Conservation (phyloP, 1,284 basidiomycete genomes). For the Ganoderma leucocontextum region DNA sequence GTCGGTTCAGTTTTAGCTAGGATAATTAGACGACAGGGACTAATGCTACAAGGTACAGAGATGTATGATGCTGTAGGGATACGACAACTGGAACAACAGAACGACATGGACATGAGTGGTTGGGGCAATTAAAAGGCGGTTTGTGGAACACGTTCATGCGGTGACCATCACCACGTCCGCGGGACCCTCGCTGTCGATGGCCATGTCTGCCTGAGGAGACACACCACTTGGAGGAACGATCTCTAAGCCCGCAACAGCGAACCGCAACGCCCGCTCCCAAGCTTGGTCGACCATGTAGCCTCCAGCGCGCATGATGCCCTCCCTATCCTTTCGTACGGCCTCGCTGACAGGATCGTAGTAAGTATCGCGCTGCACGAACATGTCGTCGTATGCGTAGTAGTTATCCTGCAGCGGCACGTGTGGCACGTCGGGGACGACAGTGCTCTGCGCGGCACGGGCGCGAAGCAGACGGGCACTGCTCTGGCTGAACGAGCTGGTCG, state of each 20-base stretch:
- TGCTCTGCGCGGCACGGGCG: conserved; percentile 63
- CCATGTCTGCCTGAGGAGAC: conserved; percentile 25
- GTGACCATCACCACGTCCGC: conserved; percentile 53
- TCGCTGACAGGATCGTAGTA: conserved; percentile 81
- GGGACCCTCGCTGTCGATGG: conserved; percentile 20
- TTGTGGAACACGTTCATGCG: conserved; percentile 29
- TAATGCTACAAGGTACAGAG: neutral
- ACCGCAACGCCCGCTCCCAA: conserved; percentile 86
- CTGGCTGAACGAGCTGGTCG: conserved; percentile 51
- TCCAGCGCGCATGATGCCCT: conserved; percentile 85
- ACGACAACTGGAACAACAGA: neutral
- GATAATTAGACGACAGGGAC: neutral
- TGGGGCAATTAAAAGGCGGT: neutral
- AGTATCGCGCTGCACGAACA: conserved; percentile 58
- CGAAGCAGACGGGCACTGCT: conserved; percentile 62
- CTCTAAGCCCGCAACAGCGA: conserved; percentile 80
- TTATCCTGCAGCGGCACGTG: conserved; percentile 80
- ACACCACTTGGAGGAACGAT: conserved; percentile 50
- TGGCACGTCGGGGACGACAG: conserved; percentile 75
- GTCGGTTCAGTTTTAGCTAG: neutral
- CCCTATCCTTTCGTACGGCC: conserved; percentile 76
- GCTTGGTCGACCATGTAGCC: conserved; percentile 86
- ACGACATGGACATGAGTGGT: neutral
- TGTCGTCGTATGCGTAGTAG: conserved; percentile 79
- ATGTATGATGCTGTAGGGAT: conserved; percentile 1